Conservation (phyloP, 495 filamentous ascomycete species). For the Aspergillus kassunensis region DNA sequence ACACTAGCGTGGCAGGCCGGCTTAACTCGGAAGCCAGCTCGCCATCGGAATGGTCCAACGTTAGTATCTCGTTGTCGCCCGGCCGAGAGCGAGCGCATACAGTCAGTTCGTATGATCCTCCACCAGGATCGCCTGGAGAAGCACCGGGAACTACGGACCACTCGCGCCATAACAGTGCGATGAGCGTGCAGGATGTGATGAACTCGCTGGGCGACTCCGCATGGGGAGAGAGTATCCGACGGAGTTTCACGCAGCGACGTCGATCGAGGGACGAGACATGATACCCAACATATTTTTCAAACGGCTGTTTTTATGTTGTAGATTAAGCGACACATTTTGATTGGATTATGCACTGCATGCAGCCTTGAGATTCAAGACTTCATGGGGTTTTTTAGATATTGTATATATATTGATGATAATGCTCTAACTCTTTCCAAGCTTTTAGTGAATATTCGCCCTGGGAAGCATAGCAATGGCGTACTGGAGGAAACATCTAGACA, state of each 20-base stretch:
- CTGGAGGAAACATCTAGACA: conserved; percentile 7
- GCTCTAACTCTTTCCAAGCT: neutral
- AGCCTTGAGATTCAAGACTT: neutral
- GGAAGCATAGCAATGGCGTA: conserved; percentile 12
- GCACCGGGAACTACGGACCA: conserved; percentile 17
- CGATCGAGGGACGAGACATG: conserved; percentile 18
- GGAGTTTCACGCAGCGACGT: conserved; percentile 76
- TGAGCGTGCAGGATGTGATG: conserved; percentile 75
- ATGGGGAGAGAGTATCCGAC: conserved; percentile 87
- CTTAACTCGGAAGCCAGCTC: conserved; percentile 29
- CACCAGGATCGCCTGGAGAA: conserved; percentile 18
- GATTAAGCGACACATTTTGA: neutral
- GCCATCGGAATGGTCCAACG: conserved; percentile 43
- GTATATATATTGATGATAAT: conserved; percentile 2
- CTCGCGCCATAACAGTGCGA: conserved; percentile 55
- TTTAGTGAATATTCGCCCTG: neutral
- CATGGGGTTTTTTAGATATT: conserved; percentile 3
- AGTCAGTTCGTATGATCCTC: conserved; percentile 27
- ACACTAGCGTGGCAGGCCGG: conserved; percentile 35
- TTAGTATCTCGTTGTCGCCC: conserved; percentile 41
- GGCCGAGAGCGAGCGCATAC: conserved; percentile 25
- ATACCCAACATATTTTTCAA: too few species aligned
- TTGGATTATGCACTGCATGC: neutral
- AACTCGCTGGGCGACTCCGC: conserved; percentile 78
- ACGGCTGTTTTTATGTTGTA: conserved; percentile 1